Base-by-base conservation (phyloP, 768 basidiomycete species). In the Royoungia palumana region DNA sequence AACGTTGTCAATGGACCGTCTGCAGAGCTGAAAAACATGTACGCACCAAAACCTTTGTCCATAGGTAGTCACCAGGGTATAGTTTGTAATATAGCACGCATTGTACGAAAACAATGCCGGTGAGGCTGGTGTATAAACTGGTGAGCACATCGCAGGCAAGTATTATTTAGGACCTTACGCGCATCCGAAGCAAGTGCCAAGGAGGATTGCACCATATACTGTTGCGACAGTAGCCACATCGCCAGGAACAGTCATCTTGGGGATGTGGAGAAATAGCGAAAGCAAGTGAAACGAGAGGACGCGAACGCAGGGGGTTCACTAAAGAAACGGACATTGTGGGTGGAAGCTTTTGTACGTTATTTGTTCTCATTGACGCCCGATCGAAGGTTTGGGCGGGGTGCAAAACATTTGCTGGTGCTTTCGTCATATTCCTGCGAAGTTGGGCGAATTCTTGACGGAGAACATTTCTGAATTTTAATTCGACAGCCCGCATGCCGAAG, bases 61-160 rank as follows among this genome's bases (percentile, higher is more conserved):
- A 53, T 1, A 28, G 19, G 27, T 32, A 61, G 37, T 67, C 66
- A 5, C 53, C 49, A 5, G 66, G 65, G 47, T 67, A 67, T 45
- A 69, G 51, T 24, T 65, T 67, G 37, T 44, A 69, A 40, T 67
- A 67, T 39, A 67, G 17, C 20, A 67, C 7, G 36, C 41, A 57
- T 60, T 67, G 66, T 5, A 67, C 66, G 7, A 69, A 56, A 41
- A 67, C 67, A 36, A 67, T 41, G 16, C 66, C 66, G 5, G 67
- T 67, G 14, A 67, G 54, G 27, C 66, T 67, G 19, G 6, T 32
- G 32, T 32, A 14, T 32, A 22, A 5, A 5, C n/a, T 25, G 17
- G 28, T 61, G n/a, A 67, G 53, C 28, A n/a, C 12, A 17, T 27
- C 9, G 19, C 6, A 11, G 8, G 2, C 1, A 5, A 10, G 25